Base-by-base conservation (phyloP, 1,284 basidiomycete genomes). In the Ustilago trichophora region DNA sequence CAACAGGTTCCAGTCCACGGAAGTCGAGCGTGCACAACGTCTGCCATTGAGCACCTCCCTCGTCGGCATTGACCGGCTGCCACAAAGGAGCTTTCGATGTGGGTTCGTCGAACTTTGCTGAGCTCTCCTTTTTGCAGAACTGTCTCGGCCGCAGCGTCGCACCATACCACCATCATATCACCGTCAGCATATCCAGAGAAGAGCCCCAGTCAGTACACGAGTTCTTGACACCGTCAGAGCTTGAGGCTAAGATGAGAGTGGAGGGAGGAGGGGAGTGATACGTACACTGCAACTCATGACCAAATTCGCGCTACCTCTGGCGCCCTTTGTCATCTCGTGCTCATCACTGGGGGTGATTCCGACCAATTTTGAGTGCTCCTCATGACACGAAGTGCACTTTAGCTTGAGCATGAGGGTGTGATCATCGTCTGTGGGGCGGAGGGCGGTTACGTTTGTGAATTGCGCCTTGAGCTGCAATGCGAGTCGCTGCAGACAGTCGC, bases 321-420 rank as follows among this genome's bases (percentile, higher is more conserved):
- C 41, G 22, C 76, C 73, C 31, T 71, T 73, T 16, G 67, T 66
- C 73, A 78, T 44, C 24, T 81, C 79, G 16, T 58, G 50, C 32
- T 73, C 58, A 19, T 76, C 73, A 8, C 36, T 41, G 1, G 72
- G 67, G 8, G 64, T 65, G 21, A 81, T 48, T 3, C 73, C 70
- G 2, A 81, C 75, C 3, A 63, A 21, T 25, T 78, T 79, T 21
- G 73, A 41, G 35, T 81, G 79, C 18, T 46, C 50, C 46, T 81
- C 79, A 33, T 78, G 78, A 42, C 79, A 81, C 7, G 70, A 72
- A 4, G 68, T 76, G 59, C 79, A 81, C 57, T 79, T 77, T 21
- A 73, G 53, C 13, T 37, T 45, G 18, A 77, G 33, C 59, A 80
- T 69, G 4, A 81, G 48, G 6, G 64, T 65, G 41, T 72, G 56